Evolutionary conservation across 495 filamentous ascomycete species (phyloP).

Genomic region (Penicillium fimorum): DNA sequence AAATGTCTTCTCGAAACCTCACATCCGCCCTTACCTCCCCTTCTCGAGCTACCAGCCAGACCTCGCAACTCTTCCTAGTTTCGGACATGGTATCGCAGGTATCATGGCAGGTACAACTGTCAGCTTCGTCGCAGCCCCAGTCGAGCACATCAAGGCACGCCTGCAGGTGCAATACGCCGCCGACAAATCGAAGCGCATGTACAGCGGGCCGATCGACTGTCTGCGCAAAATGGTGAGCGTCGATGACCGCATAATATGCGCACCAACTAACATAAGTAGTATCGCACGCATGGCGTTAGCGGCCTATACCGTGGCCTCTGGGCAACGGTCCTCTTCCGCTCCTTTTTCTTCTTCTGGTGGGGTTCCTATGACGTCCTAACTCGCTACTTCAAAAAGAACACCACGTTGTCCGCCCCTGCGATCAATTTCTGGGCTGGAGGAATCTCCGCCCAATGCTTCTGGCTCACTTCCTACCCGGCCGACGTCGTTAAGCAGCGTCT

Average conservation of each 20-base stretch:
- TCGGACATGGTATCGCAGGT: constrained; percentile 85
- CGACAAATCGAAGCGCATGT: constrained; percentile 69
- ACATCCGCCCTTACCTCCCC: constrained; percentile 39
- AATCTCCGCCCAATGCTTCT: constrained; percentile 87
- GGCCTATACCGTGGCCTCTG: constrained; percentile 83
- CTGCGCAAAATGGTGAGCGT: constrained; percentile 61
- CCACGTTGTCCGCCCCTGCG: constrained; percentile 69
- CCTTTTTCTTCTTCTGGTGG: constrained; percentile 99
- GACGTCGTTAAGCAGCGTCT: constrained; percentile 98
- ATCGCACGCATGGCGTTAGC: constrained; percentile 62
- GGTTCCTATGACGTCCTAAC: constrained; percentile 84
- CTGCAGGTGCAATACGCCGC: constrained; percentile 89
- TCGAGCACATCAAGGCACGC: constrained; percentile 94
- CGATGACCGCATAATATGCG: neutral
- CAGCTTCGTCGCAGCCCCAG: constrained; percentile 85
- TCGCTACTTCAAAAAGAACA: constrained; percentile 60
- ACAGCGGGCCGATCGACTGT: constrained; percentile 85
- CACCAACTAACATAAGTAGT: constrained; percentile 26
- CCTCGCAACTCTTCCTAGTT: constrained; percentile 58
- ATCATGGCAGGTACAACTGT: constrained; percentile 86
- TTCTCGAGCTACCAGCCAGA: constrained; percentile 33
- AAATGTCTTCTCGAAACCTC: constrained; percentile 67
- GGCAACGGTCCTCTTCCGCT: constrained; percentile 84
- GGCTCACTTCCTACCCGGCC: constrained; percentile 85
- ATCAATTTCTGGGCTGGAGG: constrained; percentile 98